A percentile compares a stretch with the other conserved stretches of the same genome.
These are phyloP conservation scores for Chaetomiaceae sp. DNA, from an alignment of 2,329 filamentous ascomycete genomes.

Conservation along the genomic window DNA sequence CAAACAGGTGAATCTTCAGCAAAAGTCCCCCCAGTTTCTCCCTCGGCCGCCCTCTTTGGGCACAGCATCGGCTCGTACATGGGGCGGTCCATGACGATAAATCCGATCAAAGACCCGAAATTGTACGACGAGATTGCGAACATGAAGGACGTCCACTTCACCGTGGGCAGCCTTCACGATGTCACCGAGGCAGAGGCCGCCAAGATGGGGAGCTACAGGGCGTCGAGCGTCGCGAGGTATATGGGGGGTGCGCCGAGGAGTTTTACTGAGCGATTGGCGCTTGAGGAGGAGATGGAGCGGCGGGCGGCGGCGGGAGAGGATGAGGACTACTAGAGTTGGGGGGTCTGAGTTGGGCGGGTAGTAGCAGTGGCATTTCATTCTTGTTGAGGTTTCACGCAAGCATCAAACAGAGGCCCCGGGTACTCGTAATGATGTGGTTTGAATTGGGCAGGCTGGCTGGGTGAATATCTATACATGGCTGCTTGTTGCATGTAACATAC, in stretches of 20 bases:
- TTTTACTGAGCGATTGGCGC: slow-evolving; percentile 33
- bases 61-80: slow-evolving; percentile 38
- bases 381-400: too few species aligned
- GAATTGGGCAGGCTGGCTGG: neutral
- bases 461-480: neutral
- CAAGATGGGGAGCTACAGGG: slow-evolving; percentile 30
- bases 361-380: too few species aligned
- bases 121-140: slow-evolving; percentile 37
- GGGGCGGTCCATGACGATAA: slow-evolving; percentile 36
- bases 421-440: neutral
- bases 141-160: slow-evolving; percentile 36
- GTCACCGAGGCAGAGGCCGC: slow-evolving; percentile 29
- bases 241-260: slow-evolving; percentile 27
- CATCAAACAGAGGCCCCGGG: neutral
- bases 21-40: slow-evolving; percentile 16
- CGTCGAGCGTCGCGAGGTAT: slow-evolving; percentile 21
- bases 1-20: neutral
- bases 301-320: slow-evolving; percentile 8
- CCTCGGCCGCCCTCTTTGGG: slow-evolving; percentile 23
- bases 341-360: too few species aligned
- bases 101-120: slow-evolving; percentile 36
- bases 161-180: slow-evolving; percentile 40
- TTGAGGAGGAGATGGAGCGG: slow-evolving; percentile 29
- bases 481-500: slow-evolving; percentile 15
- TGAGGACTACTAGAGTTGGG: slow-evolving; percentile 1